A percentile compares a stretch with the other conserved stretches of the same genome.
phyloP scores from a whole-genome alignment of 306 rosid species.

The Ammopiptanthus mongolicus region DNA sequence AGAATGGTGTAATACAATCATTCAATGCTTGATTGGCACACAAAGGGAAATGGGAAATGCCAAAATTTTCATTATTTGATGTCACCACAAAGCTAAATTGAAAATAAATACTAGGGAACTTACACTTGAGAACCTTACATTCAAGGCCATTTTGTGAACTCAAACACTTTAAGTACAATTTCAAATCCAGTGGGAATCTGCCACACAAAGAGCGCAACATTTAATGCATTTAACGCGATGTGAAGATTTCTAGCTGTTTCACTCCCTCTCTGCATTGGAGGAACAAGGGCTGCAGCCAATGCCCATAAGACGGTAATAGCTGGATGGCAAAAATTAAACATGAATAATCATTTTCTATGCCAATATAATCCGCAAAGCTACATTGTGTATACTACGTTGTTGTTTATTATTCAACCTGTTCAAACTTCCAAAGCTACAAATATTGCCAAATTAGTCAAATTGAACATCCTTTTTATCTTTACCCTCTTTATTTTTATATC shows the following conservation, averaged over 20 bases:
- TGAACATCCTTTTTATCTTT: neutral
- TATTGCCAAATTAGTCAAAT: neutral
- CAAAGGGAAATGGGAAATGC: neutral
- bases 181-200: slow-evolving; percentile 86
- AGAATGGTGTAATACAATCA: slow-evolving; percentile 10
- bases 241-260: slow-evolving; percentile 90
- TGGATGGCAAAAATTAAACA: slow-evolving; percentile 25
- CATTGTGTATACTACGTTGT: too few relatives aligned
- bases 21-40: slow-evolving; percentile 4
- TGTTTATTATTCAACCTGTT: too few relatives aligned
- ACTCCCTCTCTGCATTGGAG: slow-evolving; percentile 81
- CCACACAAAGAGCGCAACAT: slow-evolving; percentile 55
- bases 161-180: slow-evolving; percentile 60
- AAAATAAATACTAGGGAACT: neutral
- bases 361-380: neutral
- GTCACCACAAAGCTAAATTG: neutral
- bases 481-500: neutral
- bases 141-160: slow-evolving; percentile 77
- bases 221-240: slow-evolving; percentile 53
- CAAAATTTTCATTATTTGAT: slow-evolving; percentile 2
- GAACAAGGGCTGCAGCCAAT: slow-evolving; percentile 68
- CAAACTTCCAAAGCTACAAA: neutral
- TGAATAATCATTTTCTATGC: slow-evolving; percentile 4
- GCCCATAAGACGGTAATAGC: slow-evolving; percentile 83
- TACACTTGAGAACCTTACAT: neutral